A percentile compares a stretch with the other conserved stretches of the same genome.
Evolutionary conservation across 2,329 filamentous ascomycete genomes (phyloP).

Genomic region (Rhynchosporium graminicola): DNA sequence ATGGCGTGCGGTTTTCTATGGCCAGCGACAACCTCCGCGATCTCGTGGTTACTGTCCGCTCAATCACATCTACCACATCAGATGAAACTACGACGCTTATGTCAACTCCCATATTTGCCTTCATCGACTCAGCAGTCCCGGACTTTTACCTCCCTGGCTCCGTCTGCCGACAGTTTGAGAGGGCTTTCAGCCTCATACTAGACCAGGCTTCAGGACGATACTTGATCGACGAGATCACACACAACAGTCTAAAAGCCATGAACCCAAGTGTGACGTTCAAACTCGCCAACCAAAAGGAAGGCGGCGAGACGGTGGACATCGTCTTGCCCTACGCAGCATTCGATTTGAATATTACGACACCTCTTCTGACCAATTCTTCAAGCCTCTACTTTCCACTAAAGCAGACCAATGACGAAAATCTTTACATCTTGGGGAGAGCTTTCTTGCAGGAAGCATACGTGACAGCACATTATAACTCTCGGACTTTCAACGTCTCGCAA

Average conservation of each 20-base stretch:
- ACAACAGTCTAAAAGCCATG: constrained; percentile 31
- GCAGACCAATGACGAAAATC: constrained; percentile 26
- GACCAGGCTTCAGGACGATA: constrained; percentile 38
- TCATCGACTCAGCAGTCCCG: constrained; percentile 41
- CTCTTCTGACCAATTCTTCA: constrained; percentile 26
- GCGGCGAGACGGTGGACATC: constrained; percentile 31
- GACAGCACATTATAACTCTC: constrained; percentile 35
- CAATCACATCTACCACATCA: constrained; percentile 39
- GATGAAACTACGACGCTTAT: constrained; percentile 30
- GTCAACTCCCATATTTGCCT: constrained; percentile 29
- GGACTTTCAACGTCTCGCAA: constrained; percentile 37
- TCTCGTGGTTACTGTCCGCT: constrained; percentile 44
- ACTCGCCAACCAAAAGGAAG: constrained; percentile 29
- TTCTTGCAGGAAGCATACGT: constrained; percentile 40
- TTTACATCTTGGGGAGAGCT: constrained; percentile 36
- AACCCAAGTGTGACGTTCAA: constrained; percentile 40
- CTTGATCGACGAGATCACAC: constrained; percentile 36
- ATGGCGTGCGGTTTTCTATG: constrained; percentile 44
- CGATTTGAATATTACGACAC: constrained; percentile 31
- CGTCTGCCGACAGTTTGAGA: constrained; percentile 41
- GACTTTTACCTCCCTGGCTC: constrained; percentile 41
- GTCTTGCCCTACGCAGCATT: constrained; percentile 37
- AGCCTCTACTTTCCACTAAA: constrained; percentile 37
- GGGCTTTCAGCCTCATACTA: constrained; percentile 39
- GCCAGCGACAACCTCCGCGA: constrained; percentile 44